Evolutionary conservation across 192 early-diverging fungal species (phyloP), one percentile per base, ranked within the genome.

Genomic region (Coemansia sp.): DNA sequence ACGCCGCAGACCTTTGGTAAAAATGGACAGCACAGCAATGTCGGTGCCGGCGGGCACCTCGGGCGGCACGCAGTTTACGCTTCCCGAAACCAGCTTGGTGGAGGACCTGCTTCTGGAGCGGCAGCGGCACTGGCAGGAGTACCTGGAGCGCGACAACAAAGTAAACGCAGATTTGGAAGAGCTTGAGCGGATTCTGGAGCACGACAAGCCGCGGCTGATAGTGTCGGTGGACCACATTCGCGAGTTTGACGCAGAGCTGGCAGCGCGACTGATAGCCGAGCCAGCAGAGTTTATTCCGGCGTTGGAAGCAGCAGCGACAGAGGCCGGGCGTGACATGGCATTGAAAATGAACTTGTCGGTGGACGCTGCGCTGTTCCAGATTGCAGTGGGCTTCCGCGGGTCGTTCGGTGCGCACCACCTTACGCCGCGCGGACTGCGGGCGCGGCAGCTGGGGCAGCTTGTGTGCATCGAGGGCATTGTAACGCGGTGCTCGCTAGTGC

Each of bases 401-500:
- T 87, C 89, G 44, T 98, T 99, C 81, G 95, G 95, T 24, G 89
- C 89, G 43, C 71, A 92, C 51, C 87, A 92, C 49, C 72, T 97
- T 60, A 91, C 88, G 50, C 97, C 95, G 21, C 83, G 97, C 53
- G 89, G 90, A 22, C 60, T 99, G 43, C 86, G 84, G 32, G 88
- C 97, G 3, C 73, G 67, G 46, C 86, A 87, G 33, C 61, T 99
- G 22, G 95, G 95, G 31, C 89, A 87, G 71, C 83, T 95, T 49
- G 85, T 99, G 30, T 95, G 92, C 53, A 67, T 99, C 22, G 95
- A 99, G 77, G 97, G 94, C 45, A 99, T 99, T 60, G 96, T 99
- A 22, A 98, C 97, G 11, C 88, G 91, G 60, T 99, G 97, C 70
- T 97, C 95, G 22, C 83, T 98, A 45, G 97, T 99, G 4, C 78